phyloP scores from a whole-genome alignment of 2,329 filamentous ascomycete species.

The Botrytis paeoniae region DNA sequence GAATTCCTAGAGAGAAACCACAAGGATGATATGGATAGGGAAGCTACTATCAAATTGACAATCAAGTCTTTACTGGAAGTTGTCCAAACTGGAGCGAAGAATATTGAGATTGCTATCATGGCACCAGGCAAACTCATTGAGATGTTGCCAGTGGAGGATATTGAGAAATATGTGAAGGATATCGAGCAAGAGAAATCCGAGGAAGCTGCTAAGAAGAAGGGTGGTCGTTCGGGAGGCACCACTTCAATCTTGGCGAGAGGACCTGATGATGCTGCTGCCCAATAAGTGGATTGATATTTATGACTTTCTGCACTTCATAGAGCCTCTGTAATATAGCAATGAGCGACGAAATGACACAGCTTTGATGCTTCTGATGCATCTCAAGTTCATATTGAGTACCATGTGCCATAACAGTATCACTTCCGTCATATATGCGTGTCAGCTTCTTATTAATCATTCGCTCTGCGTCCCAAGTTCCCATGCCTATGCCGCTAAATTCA shows the following conservation, averaged over 20 bases:
- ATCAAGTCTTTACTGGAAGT: constrained; percentile 98
- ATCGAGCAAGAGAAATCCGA: constrained; percentile 99
- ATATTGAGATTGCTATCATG: constrained; percentile 99
- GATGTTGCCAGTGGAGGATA: constrained; percentile 92
- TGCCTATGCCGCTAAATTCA: constrained; percentile 36
- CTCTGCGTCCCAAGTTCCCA: background rate
- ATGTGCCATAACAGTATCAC: background rate
- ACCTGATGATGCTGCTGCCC: constrained; percentile 40
- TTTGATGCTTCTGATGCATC: constrained; percentile 4
- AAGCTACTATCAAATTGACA: constrained; percentile 92
- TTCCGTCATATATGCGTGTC: constrained; percentile 8
- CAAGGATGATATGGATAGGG: constrained; percentile 95
- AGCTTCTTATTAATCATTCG: constrained; percentile 1
- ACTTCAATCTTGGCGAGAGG: constrained; percentile 72
- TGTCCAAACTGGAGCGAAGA: constrained; percentile 98
- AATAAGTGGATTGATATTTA: constrained; percentile 24
- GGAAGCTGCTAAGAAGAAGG: constrained; percentile 97
- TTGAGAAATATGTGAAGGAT: constrained; percentile 95
- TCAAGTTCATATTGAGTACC: background rate
- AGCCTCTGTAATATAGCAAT: constrained; percentile 39
- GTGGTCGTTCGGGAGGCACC: constrained; percentile 66
- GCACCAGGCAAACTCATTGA: constrained; percentile 86
- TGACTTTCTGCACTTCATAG: constrained; percentile 31
- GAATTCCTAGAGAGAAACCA: constrained; percentile 99
- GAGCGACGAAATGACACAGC: constrained; percentile 32